Conservation (phyloP, 1,284 basidiomycete genomes). For the Anthracocystis walkeri region DNA sequence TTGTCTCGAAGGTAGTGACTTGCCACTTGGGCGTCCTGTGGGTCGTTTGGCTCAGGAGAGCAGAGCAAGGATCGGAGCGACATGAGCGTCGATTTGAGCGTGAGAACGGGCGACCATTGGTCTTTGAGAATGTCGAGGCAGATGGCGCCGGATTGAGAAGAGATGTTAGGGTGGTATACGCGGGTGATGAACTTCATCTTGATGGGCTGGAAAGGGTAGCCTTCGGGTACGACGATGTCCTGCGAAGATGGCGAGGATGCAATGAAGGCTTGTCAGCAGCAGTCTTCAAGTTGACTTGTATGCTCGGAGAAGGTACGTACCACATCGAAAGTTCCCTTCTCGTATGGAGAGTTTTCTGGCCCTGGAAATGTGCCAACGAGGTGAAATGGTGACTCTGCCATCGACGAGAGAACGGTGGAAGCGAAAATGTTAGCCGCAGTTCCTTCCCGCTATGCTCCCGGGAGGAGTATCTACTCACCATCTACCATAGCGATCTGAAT, state of each 20-base stretch:
- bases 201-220: conserved; percentile 94
- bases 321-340: conserved; percentile 91
- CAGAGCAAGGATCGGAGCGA: conserved; percentile 95
- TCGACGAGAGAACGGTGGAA: neutral
- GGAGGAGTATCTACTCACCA: conserved; percentile 39
- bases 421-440: conserved; percentile 4
- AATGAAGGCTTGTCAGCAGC: neutral
- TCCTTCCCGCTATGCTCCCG: neutral
- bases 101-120: conserved; percentile 72
- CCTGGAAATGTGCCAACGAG: conserved; percentile 54
- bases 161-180: conserved; percentile 97
- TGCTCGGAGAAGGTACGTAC: conserved; percentile 72
- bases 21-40: conserved; percentile 92
- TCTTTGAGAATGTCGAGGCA: conserved; percentile 82
- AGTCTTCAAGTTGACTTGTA: neutral
- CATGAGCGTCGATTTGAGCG: conserved; percentile 95
- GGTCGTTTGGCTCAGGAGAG: conserved; percentile 94
- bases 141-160: conserved; percentile 91
- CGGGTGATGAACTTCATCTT: conserved; percentile 82
- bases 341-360: conserved; percentile 84
- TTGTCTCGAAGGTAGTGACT: conserved; percentile 94
- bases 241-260: conserved; percentile 65
- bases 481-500: conserved; percentile 88
- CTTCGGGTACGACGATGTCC: conserved; percentile 94
- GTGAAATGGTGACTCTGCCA: conserved; percentile 48